Conservation (phyloP, 805 yeast genomes). For the Ogataea angusta region DNA sequence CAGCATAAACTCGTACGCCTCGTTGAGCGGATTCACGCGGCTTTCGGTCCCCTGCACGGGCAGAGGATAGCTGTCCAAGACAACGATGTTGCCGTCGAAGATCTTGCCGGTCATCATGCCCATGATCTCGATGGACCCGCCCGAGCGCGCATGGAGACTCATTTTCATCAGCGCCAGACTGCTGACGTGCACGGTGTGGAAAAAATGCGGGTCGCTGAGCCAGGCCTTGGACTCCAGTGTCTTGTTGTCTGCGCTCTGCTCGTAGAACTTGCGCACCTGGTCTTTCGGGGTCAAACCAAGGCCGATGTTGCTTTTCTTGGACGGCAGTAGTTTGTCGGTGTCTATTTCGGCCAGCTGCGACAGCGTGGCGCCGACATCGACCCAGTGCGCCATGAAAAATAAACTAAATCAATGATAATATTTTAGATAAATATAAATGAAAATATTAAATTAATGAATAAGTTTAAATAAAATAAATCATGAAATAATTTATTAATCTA, state of each 20-base stretch:
- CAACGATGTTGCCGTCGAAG: conserved; percentile 51
- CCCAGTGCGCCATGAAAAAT: conserved; percentile 1
- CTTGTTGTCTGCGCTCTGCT: conserved; percentile 13
- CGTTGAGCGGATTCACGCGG: conserved; percentile 89
- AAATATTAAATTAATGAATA: background rate
- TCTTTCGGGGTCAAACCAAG: conserved; percentile 10
- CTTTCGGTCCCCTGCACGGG: conserved; percentile 98
- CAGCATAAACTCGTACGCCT: conserved; percentile 94
- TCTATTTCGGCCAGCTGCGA: conserved; percentile 3
- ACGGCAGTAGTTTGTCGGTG: background rate
- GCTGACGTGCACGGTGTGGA: conserved; percentile 61
- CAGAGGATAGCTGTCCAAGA: conserved; percentile 77
- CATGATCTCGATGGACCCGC: conserved; percentile 90
- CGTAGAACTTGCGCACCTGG: conserved; percentile 13
- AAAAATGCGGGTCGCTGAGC: conserved; percentile 56
- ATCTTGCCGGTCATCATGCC: conserved; percentile 89
- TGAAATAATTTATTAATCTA: conserved; percentile 1
- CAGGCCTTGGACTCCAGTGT: conserved; percentile 43
- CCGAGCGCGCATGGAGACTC: conserved; percentile 75
- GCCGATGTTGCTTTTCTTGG: background rate
- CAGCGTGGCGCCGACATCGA: conserved; percentile 2
- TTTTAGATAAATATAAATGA: background rate
- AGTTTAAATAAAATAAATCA: background rate
- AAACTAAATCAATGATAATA: background rate
- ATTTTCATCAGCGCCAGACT: conserved; percentile 71